Conservation (phyloP, 2,329 filamentous ascomycete species). For the Metarhizium sp. region DNA sequence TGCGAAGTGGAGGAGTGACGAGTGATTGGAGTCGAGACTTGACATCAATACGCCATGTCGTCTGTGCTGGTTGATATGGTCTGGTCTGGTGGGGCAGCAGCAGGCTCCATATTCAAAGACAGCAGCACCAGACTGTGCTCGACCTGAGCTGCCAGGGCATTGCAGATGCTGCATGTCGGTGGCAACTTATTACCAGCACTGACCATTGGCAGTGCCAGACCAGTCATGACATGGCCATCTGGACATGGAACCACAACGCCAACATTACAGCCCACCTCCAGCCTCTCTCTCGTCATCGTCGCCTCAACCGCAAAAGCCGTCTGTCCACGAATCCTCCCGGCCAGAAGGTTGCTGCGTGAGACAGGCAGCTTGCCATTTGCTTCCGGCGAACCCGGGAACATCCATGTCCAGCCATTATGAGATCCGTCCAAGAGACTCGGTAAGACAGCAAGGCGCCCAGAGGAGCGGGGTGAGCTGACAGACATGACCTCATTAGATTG, state of each 20-base stretch:
- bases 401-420: constrained; percentile 18
- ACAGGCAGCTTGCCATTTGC: neutral
- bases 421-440: constrained; percentile 28
- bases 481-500: constrained; percentile 32
- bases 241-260: neutral
- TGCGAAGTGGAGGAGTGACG: no score
- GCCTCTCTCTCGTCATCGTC: neutral
- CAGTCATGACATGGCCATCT: no score
- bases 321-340: neutral
- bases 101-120: no score
- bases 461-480: neutral
- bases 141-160: no score
- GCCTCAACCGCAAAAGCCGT: neutral
- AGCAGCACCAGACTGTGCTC: no score
- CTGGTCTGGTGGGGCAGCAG: no score
- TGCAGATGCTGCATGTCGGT: no score
- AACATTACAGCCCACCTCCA: neutral
- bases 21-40: no score
- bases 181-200: no score
- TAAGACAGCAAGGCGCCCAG: constrained; percentile 14
- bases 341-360: neutral
- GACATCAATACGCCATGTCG: no score
- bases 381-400: neutral
- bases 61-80: no score
- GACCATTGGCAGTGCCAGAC: no score